Base-by-base conservation (phyloP, 345 rosid species). In the Eucalyptus cladocalyx region DNA sequence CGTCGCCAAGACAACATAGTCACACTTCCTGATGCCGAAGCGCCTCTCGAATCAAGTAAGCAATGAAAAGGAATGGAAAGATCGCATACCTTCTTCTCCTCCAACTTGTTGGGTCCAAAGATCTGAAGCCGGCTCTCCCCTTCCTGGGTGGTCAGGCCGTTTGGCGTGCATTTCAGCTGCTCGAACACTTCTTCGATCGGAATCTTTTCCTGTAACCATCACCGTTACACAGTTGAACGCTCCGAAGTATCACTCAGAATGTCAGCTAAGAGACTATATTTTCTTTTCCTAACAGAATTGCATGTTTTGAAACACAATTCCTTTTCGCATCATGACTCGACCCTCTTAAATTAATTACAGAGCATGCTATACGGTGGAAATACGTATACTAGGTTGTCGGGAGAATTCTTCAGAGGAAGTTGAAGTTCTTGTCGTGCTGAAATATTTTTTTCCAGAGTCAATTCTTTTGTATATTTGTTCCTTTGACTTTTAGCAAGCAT, bases 121-220 rank as follows among this genome's bases (percentile, higher is more conserved):
- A 93, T 91, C 49, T 89, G 91, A 86, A 93, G 89, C 80, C 94
- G 51, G 88, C 42, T 89, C 91, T 89, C 93, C 56, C 94, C 94
- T 92, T 93, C 94, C 43, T 89, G 93, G 3, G 91, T 67, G 56
- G 86, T 72, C 88, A 93, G 81, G 60, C 94, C 94, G 54, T 91
- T 90, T 50, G 47, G 58, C 87, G 93, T 91, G 69, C 94, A 93
- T 93, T 93, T 92, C 89, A 93, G 90, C 86, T 93, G 94, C 92
- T 92, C 92, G 67, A 93, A 93, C 92, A 93, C 94, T 90, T 93
- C 94, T 48, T 92, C 94, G n/a, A 93, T 83, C n/a, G 93, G 94
- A 88, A 93, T 92, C 32, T 91, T 89, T 89, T 93, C 94, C 94
- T 93, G 87, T n/a, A 87, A 76, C 11, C 80, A 53, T 37, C 28